Evolutionary conservation across 2,329 filamentous ascomycete genomes (phyloP).

Genomic region (Cytospora mali): DNA sequence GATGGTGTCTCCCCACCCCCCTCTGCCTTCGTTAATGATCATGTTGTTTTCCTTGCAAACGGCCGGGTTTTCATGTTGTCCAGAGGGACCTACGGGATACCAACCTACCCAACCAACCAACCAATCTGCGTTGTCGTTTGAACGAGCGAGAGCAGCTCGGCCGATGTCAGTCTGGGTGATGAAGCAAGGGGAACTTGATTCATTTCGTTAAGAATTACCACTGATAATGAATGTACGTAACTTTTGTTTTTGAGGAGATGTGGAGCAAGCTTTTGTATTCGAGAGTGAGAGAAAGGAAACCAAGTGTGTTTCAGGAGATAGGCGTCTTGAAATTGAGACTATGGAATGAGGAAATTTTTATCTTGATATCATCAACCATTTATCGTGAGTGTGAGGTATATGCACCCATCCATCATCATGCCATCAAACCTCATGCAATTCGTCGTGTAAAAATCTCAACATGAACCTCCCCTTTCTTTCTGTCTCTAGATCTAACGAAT

Average conservation of each 20-base stretch:
- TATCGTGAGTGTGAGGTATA: too few species aligned
- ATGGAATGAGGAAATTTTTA: not conserved
- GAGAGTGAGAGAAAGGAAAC: not conserved
- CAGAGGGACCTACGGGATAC: constrained; percentile 23
- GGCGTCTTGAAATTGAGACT: not conserved
- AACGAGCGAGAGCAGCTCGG: constrained; percentile 10
- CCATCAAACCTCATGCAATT: not conserved
- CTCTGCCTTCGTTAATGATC: constrained; percentile 1
- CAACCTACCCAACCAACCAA: too few species aligned
- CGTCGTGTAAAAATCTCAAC: not conserved
- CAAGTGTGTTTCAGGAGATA: not conserved
- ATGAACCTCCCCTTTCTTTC: too few species aligned
- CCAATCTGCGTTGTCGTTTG: constrained; percentile 20
- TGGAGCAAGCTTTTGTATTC: not conserved
- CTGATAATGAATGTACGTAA: constrained; percentile 7
- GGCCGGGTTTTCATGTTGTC: constrained; percentile 20
- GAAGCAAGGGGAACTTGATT: not conserved
- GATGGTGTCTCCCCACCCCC: not conserved
- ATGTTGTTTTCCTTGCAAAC: constrained; percentile 18
- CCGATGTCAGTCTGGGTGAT: constrained; percentile 14
- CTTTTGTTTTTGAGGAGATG: not conserved
- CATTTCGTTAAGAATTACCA: constrained; percentile 15
- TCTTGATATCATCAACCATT: not conserved
- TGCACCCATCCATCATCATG: not conserved
- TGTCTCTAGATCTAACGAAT: not conserved